Evolutionary conservation across 2,329 filamentous ascomycete genomes (phyloP), one percentile per base, ranked within the genome.

Genomic region (Gremmenia infestans): DNA sequence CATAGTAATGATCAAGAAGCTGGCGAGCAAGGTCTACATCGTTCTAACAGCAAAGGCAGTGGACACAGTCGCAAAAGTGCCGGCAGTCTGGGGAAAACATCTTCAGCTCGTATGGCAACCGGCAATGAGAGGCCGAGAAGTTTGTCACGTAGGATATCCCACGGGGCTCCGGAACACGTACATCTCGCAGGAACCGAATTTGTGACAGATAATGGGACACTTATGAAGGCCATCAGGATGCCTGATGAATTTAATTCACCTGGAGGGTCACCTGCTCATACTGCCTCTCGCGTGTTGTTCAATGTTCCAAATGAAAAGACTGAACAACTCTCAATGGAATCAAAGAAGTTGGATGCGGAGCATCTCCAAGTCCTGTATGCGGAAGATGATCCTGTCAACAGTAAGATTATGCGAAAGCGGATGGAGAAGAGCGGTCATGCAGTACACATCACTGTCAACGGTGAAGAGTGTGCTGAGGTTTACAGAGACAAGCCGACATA

Each of bases 381-480:
- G 0, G 91, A 96, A 67, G 91, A 96, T 63, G 91, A 96, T 64
- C 89, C 90, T 0, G 85, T 95, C 63, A 96, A 96, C 64, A 89
- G 89, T 72, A 87, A 85, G 57, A 89, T 96, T 43, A 74, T 96
- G 42, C 82, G 84, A 65, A 95, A 95, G 66, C 77, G 91, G 12
- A 72, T 96, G 3, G 87, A 94, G 67, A 91, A 88, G 65, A 72
- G 83, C 1, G 88, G 89, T 0, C 89, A 96, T 61, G 72, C 79
- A 0, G 87, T 94, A 0, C 74, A 80, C 37, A 78, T 92, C 61
- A 89, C 89, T 0, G 79, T 88, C 39, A 96, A 96, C 60, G 91
- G 91, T 7, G 88, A 94, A 67, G 90, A 95, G 66, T 96, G 91
- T 66, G 86, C 89, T 5, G 77, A 79, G 50, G 78, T 83, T 4